Conservation (phyloP, 495 filamentous ascomycete species). For the Aspergillus sclerotioniger region DNA sequence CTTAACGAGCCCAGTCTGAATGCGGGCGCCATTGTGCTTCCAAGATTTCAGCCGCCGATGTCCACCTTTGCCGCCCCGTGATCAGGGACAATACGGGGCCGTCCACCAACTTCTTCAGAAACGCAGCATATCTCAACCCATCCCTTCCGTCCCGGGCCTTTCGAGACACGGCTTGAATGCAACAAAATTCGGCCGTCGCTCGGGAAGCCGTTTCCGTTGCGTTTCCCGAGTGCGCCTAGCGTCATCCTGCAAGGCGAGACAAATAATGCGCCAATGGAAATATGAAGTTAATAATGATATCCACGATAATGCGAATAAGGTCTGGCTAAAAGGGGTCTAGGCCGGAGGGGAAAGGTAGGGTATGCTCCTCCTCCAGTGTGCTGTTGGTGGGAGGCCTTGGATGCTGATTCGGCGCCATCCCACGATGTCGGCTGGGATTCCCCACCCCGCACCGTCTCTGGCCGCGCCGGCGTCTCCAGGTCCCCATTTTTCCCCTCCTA, state of each 20-base stretch:
- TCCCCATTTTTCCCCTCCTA: slow-evolving; percentile 3
- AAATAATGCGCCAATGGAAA: slow-evolving; percentile 7
- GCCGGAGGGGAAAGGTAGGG: background rate
- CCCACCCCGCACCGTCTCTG: background rate
- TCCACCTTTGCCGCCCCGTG: background rate
- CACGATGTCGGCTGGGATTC: background rate
- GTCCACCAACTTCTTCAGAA: background rate
- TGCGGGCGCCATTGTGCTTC: slow-evolving; percentile 4
- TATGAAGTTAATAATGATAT: slow-evolving; percentile 1
- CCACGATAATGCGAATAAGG: background rate
- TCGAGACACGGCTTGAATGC: background rate
- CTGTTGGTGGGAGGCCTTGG: background rate
- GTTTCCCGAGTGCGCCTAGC: slow-evolving; percentile 11
- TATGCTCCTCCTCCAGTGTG: background rate
- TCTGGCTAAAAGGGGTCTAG: slow-evolving; percentile 1
- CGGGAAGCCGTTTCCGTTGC: slow-evolving; percentile 14
- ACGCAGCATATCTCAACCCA: background rate
- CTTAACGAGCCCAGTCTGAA: background rate
- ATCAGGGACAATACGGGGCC: background rate
- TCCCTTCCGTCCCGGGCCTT: background rate
- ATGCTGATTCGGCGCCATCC: slow-evolving; percentile 1
- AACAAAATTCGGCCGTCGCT: slow-evolving; percentile 8
- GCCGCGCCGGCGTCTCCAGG: background rate
- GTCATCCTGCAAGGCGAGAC: slow-evolving; percentile 13
- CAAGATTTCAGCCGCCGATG: slow-evolving; percentile 4